Conservation (phyloP, 2,329 filamentous ascomycete species). For the Metarhizium robertsii region DNA sequence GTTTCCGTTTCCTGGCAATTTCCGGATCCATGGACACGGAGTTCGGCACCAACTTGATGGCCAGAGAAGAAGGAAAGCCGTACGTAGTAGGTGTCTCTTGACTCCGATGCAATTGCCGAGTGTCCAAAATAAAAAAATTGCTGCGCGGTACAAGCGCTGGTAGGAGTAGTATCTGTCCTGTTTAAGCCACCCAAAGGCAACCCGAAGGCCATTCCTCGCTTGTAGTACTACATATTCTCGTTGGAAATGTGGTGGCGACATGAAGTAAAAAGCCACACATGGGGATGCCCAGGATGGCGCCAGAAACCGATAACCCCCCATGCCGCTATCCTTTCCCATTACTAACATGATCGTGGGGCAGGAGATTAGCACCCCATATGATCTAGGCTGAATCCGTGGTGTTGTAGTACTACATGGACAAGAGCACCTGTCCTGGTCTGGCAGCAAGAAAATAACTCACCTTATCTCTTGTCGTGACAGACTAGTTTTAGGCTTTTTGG, state of each 20-base stretch:
- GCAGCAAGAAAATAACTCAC: slow-evolving; percentile 2
- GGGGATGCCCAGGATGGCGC: slow-evolving; percentile 17
- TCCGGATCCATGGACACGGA: not conserved
- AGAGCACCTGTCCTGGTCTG: not conserved
- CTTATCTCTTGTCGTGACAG: not conserved
- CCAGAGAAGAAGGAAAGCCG: not conserved
- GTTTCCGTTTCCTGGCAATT: not conserved
- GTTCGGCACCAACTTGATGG: not conserved
- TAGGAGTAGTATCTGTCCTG: no score
- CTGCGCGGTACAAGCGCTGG: not conserved
- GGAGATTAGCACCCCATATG: not conserved
- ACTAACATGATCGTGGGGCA: slow-evolving; percentile 2
- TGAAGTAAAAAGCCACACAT: not conserved
- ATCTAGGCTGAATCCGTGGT: not conserved
- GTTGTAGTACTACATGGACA: not conserved
- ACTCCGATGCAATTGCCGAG: not conserved
- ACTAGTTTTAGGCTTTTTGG: not conserved
- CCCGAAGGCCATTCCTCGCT: no score
- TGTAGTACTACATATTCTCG: not conserved
- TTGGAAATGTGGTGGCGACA: not conserved
- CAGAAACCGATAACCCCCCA: not conserved
- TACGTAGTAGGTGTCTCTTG: not conserved
- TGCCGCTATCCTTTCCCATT: not conserved
- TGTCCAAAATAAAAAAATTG: not conserved
- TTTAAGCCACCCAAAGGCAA: no score